phyloP scores from a whole-genome alignment of 345 rosid species.

The Cardiospermum halicacabum region DNA sequence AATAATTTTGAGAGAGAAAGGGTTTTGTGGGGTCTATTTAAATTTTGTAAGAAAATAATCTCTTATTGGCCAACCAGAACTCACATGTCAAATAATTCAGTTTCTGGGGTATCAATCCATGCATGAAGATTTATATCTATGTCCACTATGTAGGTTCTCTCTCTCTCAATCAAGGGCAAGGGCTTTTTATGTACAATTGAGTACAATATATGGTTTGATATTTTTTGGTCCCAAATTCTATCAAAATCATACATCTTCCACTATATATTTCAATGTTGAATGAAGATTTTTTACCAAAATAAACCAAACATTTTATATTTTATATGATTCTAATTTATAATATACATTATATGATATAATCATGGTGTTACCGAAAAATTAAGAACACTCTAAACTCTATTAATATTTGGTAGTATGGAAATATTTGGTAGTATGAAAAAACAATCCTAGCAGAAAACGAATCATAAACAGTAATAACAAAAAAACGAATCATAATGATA shows the following conservation, averaged over 20 bases:
- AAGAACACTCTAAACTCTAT: too few relatives aligned
- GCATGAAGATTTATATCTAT: background rate
- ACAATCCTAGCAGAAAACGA: too few relatives aligned
- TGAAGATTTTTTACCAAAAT: background rate
- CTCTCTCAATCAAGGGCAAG: background rate
- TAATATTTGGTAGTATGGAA: too few relatives aligned
- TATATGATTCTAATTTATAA: too few relatives aligned
- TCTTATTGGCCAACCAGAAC: slow-evolving; percentile 23
- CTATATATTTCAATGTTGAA: too few relatives aligned
- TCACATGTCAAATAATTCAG: slow-evolving; percentile 6
- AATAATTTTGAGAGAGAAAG: background rate
- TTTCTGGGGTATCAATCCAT: background rate
- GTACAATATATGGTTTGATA: background rate
- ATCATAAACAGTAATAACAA: too few relatives aligned
- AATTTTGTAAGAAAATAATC: background rate
- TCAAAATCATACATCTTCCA: background rate
- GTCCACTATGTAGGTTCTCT: background rate
- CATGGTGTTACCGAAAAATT: too few relatives aligned
- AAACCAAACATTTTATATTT: background rate
- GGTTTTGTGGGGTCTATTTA: slow-evolving; percentile 17
- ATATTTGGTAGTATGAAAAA: too few relatives aligned
- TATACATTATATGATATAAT: too few relatives aligned
- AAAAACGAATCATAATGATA: too few relatives aligned
- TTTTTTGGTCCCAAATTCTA: background rate
- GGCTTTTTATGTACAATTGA: background rate